These are phyloP conservation scores for Xerocomus minutiporus DNA, from an alignment of 1,284 basidiomycete species.

Conservation along the genomic window DNA sequence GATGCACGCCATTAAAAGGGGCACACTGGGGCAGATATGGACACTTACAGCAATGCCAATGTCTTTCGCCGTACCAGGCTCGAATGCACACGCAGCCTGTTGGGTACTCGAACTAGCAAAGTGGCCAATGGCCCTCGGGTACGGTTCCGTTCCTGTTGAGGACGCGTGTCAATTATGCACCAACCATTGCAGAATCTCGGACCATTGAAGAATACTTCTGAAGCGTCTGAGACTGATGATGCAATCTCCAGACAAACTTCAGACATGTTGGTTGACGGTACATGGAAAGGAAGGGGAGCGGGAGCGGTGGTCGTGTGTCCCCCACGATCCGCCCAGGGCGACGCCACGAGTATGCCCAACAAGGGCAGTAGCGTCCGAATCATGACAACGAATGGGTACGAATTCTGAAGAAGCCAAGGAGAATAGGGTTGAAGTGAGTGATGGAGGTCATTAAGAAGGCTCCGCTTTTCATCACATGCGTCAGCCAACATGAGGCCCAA, in stretches of 20 bases:
- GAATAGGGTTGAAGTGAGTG: conserved; percentile 1
- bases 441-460: conserved; percentile 2
- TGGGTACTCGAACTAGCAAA: conserved; percentile 45
- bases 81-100: conserved; percentile 45
- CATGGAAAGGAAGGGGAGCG: not conserved
- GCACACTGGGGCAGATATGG: not conserved
- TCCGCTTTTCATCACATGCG: conserved; percentile 9
- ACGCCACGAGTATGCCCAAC: conserved; percentile 8
- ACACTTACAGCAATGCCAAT: conserved; percentile 42
- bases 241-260: conserved; percentile 24
- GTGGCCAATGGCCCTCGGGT: conserved; percentile 40
- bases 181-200: conserved; percentile 1
- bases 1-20: not conserved
- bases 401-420: conserved; percentile 5
- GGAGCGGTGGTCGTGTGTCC: not conserved
- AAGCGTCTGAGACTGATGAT: conserved; percentile 25
- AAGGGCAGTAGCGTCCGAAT: conserved; percentile 5
- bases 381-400: not conserved
- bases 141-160: conserved; percentile 25
- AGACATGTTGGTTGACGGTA: conserved; percentile 6
- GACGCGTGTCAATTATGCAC: conserved; percentile 2
- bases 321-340: conserved; percentile 5
- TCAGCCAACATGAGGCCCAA: conserved; percentile 12
- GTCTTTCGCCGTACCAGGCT: conserved; percentile 48
- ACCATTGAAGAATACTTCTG: conserved; percentile 36